phyloP scores from a whole-genome alignment of 2,329 filamentous ascomycete species.

The Metarhizium anisopliae region DNA sequence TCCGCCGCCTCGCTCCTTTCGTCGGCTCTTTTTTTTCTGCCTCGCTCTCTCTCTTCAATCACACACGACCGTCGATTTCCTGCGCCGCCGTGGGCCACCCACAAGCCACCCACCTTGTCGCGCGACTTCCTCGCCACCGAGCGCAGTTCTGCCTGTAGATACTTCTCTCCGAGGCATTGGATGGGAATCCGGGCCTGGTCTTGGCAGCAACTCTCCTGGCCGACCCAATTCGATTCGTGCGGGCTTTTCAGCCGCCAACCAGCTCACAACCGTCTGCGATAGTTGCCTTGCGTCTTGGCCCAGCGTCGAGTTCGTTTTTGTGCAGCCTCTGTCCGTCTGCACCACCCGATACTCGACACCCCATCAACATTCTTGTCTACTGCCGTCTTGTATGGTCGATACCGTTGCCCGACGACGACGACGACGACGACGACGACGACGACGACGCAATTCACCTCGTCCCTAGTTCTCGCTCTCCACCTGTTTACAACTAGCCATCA shows the following conservation, averaged over 20 bases:
- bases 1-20: background rate
- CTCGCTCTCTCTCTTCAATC: background rate
- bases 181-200: background rate
- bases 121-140: background rate
- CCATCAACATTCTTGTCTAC: background rate
- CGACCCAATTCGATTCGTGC: background rate
- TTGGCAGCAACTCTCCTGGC: background rate
- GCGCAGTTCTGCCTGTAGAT: slow-evolving; percentile 1
- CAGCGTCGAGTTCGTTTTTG: too few relatives aligned
- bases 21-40: too few relatives aligned
- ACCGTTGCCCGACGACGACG: background rate
- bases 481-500: background rate
- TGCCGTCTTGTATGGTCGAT: background rate
- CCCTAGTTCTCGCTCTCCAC: background rate
- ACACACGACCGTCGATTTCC: background rate
- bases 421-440: background rate
- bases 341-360: background rate
- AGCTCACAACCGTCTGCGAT: background rate
- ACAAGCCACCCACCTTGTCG: background rate
- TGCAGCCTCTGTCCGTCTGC: background rate
- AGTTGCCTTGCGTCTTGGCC: background rate
- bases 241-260: background rate
- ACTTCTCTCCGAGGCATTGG: background rate
- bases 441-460: background rate
- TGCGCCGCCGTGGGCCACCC: background rate